Evolutionary conservation across 768 basidiomycete species (phyloP).

Genomic region (Mycena belliarum): DNA sequence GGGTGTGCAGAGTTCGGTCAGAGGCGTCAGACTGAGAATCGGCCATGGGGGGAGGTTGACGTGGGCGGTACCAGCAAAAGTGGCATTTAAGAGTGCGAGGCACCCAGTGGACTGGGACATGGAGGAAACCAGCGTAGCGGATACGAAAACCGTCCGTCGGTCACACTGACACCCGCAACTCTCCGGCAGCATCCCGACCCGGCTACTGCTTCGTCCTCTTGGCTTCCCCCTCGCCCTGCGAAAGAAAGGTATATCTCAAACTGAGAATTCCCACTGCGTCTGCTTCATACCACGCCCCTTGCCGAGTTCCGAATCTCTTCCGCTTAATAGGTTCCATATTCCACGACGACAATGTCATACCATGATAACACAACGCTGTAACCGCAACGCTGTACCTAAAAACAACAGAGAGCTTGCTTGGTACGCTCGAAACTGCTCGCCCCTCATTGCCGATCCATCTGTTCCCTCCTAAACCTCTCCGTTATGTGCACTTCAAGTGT

Average conservation of each 20-base stretch:
- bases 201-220: background rate
- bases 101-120: slow-evolving; percentile 13
- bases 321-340: no score
- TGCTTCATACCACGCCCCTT: background rate
- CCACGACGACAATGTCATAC: no score
- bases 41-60: slow-evolving; percentile 20
- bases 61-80: background rate
- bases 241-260: no score
- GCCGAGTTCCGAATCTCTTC: background rate
- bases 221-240: background rate
- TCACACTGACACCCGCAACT: background rate
- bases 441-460: background rate
- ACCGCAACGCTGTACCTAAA: background rate
- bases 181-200: background rate
- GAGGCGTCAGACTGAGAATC: slow-evolving; percentile 7
- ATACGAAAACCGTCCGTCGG: background rate
- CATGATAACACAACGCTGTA: no score
- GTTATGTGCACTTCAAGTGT: background rate
- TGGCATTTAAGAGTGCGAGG: slow-evolving; percentile 16
- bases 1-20: slow-evolving; percentile 6
- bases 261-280: no score
- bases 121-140: slow-evolving; percentile 11
- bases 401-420: background rate
- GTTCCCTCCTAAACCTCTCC: no score
- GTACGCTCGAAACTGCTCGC: background rate